These are phyloP conservation scores for Nicotiana tomentosiformis DNA, from an alignment of 257 asterid species.

Conservation along the genomic window DNA sequence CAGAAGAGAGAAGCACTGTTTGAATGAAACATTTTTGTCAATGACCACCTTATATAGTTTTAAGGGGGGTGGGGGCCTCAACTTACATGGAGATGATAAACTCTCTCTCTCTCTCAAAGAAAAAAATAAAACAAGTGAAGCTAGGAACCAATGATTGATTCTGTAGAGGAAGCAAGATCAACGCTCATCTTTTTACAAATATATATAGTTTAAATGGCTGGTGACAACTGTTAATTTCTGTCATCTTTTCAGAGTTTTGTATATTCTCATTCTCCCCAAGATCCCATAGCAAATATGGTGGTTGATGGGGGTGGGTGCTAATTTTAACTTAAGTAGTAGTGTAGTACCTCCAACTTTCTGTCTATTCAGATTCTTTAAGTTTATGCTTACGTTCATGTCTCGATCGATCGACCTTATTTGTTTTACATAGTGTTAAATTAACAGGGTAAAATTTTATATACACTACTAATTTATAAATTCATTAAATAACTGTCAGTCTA, in stretches of 20 bases:
- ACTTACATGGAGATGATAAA: neutral
- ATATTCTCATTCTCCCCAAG: constrained; percentile 49
- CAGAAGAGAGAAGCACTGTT: constrained; percentile 2
- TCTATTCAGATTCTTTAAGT: neutral
- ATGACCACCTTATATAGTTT: neutral
- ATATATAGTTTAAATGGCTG: constrained; percentile 23
- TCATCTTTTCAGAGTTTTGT: constrained; percentile 31
- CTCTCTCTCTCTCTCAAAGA: neutral
- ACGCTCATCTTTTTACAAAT: constrained; percentile 12
- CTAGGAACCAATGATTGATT: constrained; percentile 33
- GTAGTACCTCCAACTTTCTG: neutral
- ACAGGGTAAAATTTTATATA: neutral
- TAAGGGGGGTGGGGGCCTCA: constrained; percentile 23
- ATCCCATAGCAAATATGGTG: constrained; percentile 51
- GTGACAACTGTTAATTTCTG: constrained; percentile 55
- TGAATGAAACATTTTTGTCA: constrained; percentile 9
- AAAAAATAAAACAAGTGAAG: constrained; percentile 8
- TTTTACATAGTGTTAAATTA: too few relatives aligned
- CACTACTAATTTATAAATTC: neutral
- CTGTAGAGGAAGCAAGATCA: constrained; percentile 32
- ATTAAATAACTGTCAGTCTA: too few relatives aligned
- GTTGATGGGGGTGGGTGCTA: constrained; percentile 28
- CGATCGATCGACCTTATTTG: too few relatives aligned
- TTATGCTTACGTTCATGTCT: too few relatives aligned
- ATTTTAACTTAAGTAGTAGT: neutral